These are phyloP conservation scores for Kodamaea sagamina DNA, from an alignment of 805 yeast genomes.

Conservation along the genomic window DNA sequence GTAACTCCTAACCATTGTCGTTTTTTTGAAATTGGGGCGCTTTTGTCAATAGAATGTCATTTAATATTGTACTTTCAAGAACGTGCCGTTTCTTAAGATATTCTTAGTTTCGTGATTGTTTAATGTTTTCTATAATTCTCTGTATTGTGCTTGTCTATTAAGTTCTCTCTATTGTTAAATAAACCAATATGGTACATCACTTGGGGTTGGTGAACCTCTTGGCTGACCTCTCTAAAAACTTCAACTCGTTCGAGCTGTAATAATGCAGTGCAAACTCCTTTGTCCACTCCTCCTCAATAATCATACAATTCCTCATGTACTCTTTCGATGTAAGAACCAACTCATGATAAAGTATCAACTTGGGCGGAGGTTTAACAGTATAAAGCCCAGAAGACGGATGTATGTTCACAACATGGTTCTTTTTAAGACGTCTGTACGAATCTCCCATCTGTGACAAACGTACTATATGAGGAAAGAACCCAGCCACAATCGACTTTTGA, in stretches of 20 bases:
- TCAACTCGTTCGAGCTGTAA: conserved; percentile 31
- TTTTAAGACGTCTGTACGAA: conserved; percentile 63
- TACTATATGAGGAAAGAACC: conserved; percentile 70
- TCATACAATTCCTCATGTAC: conserved; percentile 80
- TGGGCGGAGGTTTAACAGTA: conserved; percentile 69
- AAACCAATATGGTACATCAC: not conserved
- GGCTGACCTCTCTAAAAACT: conserved; percentile 14
- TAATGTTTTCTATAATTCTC: no score
- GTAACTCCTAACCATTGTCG: no score
- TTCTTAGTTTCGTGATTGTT: not conserved
- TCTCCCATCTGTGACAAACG: conserved; percentile 63
- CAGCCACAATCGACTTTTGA: conserved; percentile 61
- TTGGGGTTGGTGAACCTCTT: conserved; percentile 1
- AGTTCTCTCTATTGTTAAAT: not conserved
- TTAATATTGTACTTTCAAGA: no score
- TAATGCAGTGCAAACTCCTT: conserved; percentile 73
- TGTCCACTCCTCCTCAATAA: conserved; percentile 73
- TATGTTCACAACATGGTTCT: conserved; percentile 69
- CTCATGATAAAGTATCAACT: conserved; percentile 75
- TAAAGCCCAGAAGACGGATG: conserved; percentile 85
- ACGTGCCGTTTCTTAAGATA: no score
- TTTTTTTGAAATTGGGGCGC: no score
- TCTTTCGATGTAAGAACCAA: conserved; percentile 83
- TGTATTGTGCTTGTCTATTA: no score
- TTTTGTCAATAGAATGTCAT: no score